Conservation (phyloP, 352 stramenopile genomes). For the Phytopythium litorale region DNA sequence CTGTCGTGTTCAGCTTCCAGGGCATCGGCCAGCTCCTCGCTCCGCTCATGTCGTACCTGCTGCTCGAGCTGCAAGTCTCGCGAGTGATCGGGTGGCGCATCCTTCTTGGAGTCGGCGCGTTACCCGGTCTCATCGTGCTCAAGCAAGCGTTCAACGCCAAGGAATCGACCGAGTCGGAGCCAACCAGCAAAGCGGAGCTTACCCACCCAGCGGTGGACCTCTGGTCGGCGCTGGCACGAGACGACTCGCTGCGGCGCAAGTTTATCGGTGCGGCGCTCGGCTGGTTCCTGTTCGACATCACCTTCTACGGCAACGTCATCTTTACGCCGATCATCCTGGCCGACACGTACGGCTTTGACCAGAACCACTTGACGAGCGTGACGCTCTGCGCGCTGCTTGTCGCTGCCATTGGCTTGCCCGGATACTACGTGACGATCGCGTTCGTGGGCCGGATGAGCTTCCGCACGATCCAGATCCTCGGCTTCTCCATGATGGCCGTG, state of each 20-base stretch:
- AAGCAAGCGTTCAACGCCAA: constrained; percentile 44
- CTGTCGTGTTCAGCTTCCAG: constrained; percentile 65
- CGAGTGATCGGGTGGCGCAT: constrained; percentile 45
- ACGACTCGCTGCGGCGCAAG: constrained; percentile 35
- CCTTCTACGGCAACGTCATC: constrained; percentile 89
- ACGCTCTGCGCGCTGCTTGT: constrained; percentile 66
- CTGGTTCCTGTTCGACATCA: constrained; percentile 93
- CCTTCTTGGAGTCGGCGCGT: constrained; percentile 43
- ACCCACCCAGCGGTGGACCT: constrained; percentile 10
- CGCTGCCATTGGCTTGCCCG: constrained; percentile 62
- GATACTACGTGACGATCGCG: constrained; percentile 63
- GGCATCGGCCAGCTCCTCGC: constrained; percentile 53
- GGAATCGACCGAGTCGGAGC: constrained; percentile 14
- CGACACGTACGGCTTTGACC: constrained; percentile 59
- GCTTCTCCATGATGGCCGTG: constrained; percentile 65
- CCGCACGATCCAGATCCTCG: constrained; percentile 76
- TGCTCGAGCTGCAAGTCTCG: constrained; percentile 34
- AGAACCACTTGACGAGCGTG: constrained; percentile 50
- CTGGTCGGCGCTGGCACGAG: constrained; percentile 28
- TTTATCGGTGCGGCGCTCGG: constrained; percentile 75
- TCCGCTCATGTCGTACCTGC: constrained; percentile 57
- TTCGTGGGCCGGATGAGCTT: constrained; percentile 67
- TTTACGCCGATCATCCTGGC: constrained; percentile 84
- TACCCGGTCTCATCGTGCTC: constrained; percentile 61
- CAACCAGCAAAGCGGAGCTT: neutral